Evolutionary conservation across 768 basidiomycete genomes (phyloP), one percentile per base, ranked within the genome.

Genomic region (Amanita pallidorosea): DNA sequence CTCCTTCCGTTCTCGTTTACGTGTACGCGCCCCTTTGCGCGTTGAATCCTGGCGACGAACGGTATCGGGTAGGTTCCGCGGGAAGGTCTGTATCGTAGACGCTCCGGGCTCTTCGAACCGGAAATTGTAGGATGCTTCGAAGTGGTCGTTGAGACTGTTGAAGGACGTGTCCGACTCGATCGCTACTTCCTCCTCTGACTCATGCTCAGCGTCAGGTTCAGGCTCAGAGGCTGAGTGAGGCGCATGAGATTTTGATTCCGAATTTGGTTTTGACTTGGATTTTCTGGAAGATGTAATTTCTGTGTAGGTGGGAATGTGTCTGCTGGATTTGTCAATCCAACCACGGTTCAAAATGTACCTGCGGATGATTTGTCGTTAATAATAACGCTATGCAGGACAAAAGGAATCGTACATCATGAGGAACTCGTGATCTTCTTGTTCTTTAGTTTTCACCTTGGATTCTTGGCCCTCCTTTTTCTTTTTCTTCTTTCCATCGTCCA

Each of bases 331-430:
- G 65, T 98, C 96, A 44, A 99, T 82, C 96, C 96, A 99, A 1
- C 95, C 96, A 25, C 96, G 89, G 64, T 95, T 94, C 18, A 97
- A 72, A 56, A 99, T 96, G 65, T 96, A 99, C 65, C 94, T 97
- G 59, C 1, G 47, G 9, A 49, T 27, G 31, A 25, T 22, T 51
- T 17, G 46, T 33, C 1, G 13, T 33, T 33, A 51, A 40, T 5
- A 48, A 42, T 37, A 15, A 18, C 40, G 18, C 12, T 47, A 9
- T 53, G 40, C 47, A 4, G 49, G 9, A 20, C 20, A 51, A 45
- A 40, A 41, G 36, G 31, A 29, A 45, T 45, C 22, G 52, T 58
- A 96, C 94, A 90, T 86, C 71, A 92, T 75, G 48, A 97, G 69
- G 60, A 97, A 96, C 51, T 94, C 87, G 48, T 89, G 87, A 60